phyloP scores from a whole-genome alignment of 305 asterid species.

The Salvia sclarea region DNA sequence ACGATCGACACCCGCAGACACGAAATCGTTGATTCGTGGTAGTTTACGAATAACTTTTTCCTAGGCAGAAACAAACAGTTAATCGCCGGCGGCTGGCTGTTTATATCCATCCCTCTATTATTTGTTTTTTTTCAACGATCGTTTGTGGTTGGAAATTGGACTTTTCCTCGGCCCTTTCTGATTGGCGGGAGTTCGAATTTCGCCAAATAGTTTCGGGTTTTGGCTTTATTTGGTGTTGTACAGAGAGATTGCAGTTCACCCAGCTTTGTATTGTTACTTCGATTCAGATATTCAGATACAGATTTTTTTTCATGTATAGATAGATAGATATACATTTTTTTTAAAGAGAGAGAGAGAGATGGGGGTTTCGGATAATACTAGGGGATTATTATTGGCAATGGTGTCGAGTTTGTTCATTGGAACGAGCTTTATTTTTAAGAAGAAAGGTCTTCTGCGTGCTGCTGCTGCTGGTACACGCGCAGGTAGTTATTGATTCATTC shows the following conservation, averaged over 20 bases:
- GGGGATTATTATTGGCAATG: constrained; percentile 77
- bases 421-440: constrained; percentile 78
- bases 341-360: constrained; percentile 46
- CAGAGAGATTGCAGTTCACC: constrained; percentile 6
- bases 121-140: constrained; percentile 16
- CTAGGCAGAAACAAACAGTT: neutral
- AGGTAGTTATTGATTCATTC: constrained; percentile 42
- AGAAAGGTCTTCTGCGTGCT: constrained; percentile 89
- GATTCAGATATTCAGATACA: constrained; percentile 19
- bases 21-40: constrained; percentile 5
- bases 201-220: constrained; percentile 15
- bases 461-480: constrained; percentile 79
- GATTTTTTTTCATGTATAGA: neutral
- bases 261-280: constrained; percentile 8
- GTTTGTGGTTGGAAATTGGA: constrained; percentile 20
- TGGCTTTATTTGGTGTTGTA: constrained; percentile 3
- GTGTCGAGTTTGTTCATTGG: constrained; percentile 85
- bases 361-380: constrained; percentile 70
- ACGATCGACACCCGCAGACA: neutral
- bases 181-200: constrained; percentile 39
- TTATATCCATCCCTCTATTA: neutral
- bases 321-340: neutral
- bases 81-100: constrained; percentile 30
- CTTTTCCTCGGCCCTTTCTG: constrained; percentile 9
- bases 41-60: neutral